Conservation (phyloP, 352 stramenopile species). For the Phytophthora cajani region DNA sequence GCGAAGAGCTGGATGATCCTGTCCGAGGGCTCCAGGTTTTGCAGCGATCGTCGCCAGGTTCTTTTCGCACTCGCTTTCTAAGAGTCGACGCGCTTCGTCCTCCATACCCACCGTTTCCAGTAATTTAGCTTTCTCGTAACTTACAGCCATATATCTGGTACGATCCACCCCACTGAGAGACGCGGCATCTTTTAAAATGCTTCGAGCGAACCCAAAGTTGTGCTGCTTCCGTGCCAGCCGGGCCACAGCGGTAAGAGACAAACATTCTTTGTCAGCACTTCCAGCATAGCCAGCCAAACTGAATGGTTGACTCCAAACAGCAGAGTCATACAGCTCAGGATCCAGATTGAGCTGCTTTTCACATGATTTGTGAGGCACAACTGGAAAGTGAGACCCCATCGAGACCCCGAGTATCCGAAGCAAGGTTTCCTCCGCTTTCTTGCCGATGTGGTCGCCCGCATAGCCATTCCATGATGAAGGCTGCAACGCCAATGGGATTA, state of each 20-base stretch:
- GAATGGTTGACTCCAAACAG: constrained; percentile 43
- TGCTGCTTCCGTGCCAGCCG: constrained; percentile 59
- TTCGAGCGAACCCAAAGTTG: constrained; percentile 51
- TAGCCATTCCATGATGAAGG: constrained; percentile 36
- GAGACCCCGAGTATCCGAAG: constrained; percentile 24
- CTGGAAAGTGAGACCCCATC: background rate
- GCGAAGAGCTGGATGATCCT: constrained; percentile 16
- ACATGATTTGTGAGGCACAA: background rate
- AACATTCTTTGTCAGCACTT: constrained; percentile 18
- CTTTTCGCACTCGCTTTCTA: constrained; percentile 39
- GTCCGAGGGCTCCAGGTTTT: background rate
- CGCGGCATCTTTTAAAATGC: constrained; percentile 43
- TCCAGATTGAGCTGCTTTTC: constrained; percentile 27
- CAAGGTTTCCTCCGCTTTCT: constrained; percentile 41
- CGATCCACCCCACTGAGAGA: constrained; percentile 1
- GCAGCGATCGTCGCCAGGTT: constrained; percentile 17
- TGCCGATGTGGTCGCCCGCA: constrained; percentile 47
- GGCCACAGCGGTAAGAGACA: constrained; percentile 43
- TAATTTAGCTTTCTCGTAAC: constrained; percentile 50
- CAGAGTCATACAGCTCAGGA: constrained; percentile 41
- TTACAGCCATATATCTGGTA: constrained; percentile 15
- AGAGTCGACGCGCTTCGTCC: constrained; percentile 35
- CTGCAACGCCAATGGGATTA: constrained; percentile 44
- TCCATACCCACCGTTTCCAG: constrained; percentile 44
- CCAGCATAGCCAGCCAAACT: background rate